Conservation (phyloP, 805 yeast genomes). For the Kodamaea hsintzibuensis region DNA sequence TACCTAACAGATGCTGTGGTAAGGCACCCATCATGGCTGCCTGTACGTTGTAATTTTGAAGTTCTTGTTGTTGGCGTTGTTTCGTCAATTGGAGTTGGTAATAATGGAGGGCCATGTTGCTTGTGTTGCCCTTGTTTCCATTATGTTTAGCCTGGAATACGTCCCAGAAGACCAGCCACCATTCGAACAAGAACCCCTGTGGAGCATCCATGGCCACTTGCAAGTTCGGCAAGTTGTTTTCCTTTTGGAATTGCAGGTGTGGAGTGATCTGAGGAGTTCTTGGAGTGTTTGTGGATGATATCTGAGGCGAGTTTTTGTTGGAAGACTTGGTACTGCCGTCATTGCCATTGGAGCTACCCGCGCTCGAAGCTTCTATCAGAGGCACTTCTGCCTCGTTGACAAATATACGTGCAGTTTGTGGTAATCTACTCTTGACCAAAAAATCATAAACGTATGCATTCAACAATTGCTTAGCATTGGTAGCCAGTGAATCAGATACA, state of each 20-base stretch:
- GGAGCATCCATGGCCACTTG: slow-evolving; percentile 75
- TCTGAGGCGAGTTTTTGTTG: slow-evolving; percentile 22
- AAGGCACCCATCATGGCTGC: slow-evolving; percentile 18
- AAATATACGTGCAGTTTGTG: slow-evolving; percentile 72
- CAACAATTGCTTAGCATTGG: slow-evolving; percentile 57
- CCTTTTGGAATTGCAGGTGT: slow-evolving; percentile 30
- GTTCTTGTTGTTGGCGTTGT: slow-evolving; percentile 58
- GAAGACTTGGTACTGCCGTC: slow-evolving; percentile 9
- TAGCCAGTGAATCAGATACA: slow-evolving; percentile 46
- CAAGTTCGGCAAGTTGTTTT: slow-evolving; percentile 49
- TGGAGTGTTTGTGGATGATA: slow-evolving; percentile 18
- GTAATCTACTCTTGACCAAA: slow-evolving; percentile 68
- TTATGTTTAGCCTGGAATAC: slow-evolving; percentile 75
- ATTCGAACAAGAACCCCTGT: slow-evolving; percentile 82
- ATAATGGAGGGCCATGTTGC: slow-evolving; percentile 62
- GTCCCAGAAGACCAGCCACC: slow-evolving; percentile 98
- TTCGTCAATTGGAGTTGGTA: slow-evolving; percentile 61
- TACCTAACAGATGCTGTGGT: slow-evolving; percentile 5
- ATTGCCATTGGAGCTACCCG: neutral
- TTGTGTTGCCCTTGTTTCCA: slow-evolving; percentile 46
- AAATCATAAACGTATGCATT: slow-evolving; percentile 89
- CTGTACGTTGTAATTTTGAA: slow-evolving; percentile 40
- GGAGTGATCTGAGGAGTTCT: slow-evolving; percentile 23
- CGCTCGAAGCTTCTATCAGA: slow-evolving; percentile 13
- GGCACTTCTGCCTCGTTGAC: slow-evolving; percentile 76